A percentile compares a stretch with the other conserved stretches of the same genome.
phyloP scores from a whole-genome alignment of 2,329 filamentous ascomycete species.

The Rhinocladiella similis region DNA sequence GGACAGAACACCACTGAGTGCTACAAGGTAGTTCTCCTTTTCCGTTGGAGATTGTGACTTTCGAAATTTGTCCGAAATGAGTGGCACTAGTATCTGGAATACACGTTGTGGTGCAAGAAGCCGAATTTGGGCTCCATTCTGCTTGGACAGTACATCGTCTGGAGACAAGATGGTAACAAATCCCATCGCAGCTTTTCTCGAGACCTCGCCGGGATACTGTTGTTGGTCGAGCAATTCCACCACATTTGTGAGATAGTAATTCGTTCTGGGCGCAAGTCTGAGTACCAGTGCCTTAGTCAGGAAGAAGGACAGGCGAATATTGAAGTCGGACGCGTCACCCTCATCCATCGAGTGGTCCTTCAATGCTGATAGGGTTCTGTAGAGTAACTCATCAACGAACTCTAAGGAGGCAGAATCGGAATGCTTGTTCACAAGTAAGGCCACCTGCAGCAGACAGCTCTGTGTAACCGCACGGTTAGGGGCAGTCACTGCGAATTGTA shows the following conservation, averaged over 20 bases:
- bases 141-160: conserved; percentile 60
- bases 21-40: conserved; percentile 64
- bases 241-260: conserved; percentile 53
- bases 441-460: conserved; percentile 31
- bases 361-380: conserved; percentile 25
- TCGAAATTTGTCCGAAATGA: conserved; percentile 56
- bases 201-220: conserved; percentile 44
- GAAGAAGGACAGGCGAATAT: conserved; percentile 60
- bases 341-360: conserved; percentile 22
- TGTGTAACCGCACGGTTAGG: conserved; percentile 17
- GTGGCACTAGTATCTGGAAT: conserved; percentile 60
- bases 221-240: conserved; percentile 45
- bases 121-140: conserved; percentile 63
- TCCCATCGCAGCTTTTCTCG: conserved; percentile 54
- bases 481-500: conserved; percentile 25
- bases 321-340: conserved; percentile 35
- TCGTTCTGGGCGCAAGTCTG: conserved; percentile 51
- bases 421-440: conserved; percentile 42
- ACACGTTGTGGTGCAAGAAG: conserved; percentile 64
- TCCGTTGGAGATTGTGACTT: conserved; percentile 37
- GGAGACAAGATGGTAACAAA: conserved; percentile 61
- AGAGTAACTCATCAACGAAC: conserved; percentile 33
- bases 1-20: conserved; percentile 61
- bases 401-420: conserved; percentile 33
- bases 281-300: conserved; percentile 62